Conservation (phyloP, 805 yeast genomes). For the Metschnikowia orientalis region DNA sequence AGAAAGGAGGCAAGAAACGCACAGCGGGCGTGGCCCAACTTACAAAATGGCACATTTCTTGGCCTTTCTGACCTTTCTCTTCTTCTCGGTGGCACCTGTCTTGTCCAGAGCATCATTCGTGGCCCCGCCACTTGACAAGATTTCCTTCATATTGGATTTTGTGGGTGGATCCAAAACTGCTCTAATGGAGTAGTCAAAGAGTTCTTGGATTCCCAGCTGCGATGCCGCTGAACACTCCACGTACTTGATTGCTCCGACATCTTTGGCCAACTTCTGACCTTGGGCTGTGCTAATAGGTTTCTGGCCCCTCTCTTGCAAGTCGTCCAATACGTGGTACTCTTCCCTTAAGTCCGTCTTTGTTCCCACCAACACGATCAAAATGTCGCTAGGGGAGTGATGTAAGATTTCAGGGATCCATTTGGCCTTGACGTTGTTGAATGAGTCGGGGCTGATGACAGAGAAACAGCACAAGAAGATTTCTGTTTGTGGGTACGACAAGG, state of each 20-base stretch:
- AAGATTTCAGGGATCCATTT: slow-evolving; percentile 79
- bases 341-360: slow-evolving; percentile 87
- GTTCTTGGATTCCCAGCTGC: slow-evolving; percentile 79
- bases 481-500: slow-evolving; percentile 87
- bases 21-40: no score
- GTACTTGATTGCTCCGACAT: slow-evolving; percentile 67
- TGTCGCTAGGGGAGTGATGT: slow-evolving; percentile 74
- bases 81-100: slow-evolving; percentile 10
- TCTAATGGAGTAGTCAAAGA: slow-evolving; percentile 78
- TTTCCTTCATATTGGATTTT: slow-evolving; percentile 12
- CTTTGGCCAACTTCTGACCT: slow-evolving; percentile 64
- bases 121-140: slow-evolving; percentile 13
- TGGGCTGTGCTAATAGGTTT: slow-evolving; percentile 60
- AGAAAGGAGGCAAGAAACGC: no score
- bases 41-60: slow-evolving; percentile 40
- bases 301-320: slow-evolving; percentile 56
- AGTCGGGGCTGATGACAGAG: slow-evolving; percentile 74
- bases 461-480: slow-evolving; percentile 85
- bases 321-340: slow-evolving; percentile 69
- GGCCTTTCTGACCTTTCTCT: slow-evolving; percentile 30
- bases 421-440: slow-evolving; percentile 73
- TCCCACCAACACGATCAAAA: slow-evolving; percentile 70
- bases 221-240: slow-evolving; percentile 89
- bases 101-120: slow-evolving; percentile 1
- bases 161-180: slow-evolving; percentile 56